These are phyloP conservation scores for Speleostelium caveatum DNA, from an alignment of 78 protist genomes.

Conservation along the genomic window DNA sequence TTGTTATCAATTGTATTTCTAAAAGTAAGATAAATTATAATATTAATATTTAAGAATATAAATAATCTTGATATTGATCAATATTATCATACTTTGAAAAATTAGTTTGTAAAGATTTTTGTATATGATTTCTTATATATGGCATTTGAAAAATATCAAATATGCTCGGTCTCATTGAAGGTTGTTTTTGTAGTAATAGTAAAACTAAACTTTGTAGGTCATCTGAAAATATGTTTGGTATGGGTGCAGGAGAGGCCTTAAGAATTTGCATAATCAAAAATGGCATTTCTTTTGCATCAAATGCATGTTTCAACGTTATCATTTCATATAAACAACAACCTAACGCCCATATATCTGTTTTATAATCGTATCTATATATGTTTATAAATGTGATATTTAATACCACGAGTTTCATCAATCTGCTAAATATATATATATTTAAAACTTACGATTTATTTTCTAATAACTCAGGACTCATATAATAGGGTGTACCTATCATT, in stretches of 20 bases:
- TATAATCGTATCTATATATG: slow-evolving; percentile 41
- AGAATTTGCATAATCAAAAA: slow-evolving; percentile 70
- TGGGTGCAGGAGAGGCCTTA: slow-evolving; percentile 57
- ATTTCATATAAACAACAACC: slow-evolving; percentile 84
- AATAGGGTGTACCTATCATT: slow-evolving; percentile 72
- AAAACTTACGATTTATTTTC: slow-evolving; percentile 62
- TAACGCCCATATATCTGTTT: slow-evolving; percentile 74
- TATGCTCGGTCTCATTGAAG: slow-evolving; percentile 45
- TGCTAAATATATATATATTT: background rate
- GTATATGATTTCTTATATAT: slow-evolving; percentile 19
- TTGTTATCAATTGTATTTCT: background rate
- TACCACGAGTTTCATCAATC: background rate
- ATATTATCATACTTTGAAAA: background rate
- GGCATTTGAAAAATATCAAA: slow-evolving; percentile 67
- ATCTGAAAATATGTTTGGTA: slow-evolving; percentile 21
- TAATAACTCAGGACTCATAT: slow-evolving; percentile 77
- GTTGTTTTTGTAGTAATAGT: slow-evolving; percentile 33
- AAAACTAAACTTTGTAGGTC: slow-evolving; percentile 44
- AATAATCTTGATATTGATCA: background rate
- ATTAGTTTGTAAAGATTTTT: slow-evolving; percentile 25
- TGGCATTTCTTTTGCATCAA: slow-evolving; percentile 82
- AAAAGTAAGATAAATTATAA: too few relatives aligned
- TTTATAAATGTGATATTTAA: background rate
- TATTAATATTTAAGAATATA: background rate
- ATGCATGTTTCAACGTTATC: slow-evolving; percentile 83